Evolutionary conservation across 148 eudicot genomes (phyloP).

Genomic region (Fagopyrum homotropicum): DNA sequence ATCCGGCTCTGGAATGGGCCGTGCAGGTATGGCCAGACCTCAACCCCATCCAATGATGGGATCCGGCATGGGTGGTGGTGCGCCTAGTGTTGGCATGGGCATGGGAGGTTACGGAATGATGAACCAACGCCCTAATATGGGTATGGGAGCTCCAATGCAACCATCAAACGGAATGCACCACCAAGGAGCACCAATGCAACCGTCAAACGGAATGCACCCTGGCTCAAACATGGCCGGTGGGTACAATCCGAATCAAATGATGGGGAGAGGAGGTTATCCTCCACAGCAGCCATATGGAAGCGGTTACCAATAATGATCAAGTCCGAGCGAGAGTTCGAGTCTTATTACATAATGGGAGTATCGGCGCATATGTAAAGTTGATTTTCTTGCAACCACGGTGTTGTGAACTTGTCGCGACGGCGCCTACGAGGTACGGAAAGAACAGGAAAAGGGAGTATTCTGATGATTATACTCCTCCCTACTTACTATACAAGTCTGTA

Average conservation of each 20-base stretch:
- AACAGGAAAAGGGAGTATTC: not conserved
- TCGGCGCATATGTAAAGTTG: not conserved
- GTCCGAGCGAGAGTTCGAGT: not conserved
- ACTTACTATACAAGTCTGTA: slow-evolving; percentile 5
- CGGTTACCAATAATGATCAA: slow-evolving; percentile 43
- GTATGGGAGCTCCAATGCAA: slow-evolving; percentile 44
- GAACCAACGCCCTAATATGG: slow-evolving; percentile 27
- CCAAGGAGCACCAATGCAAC: slow-evolving; percentile 30
- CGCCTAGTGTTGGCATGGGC: slow-evolving; percentile 19
- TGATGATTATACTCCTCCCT: not conserved
- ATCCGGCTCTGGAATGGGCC: slow-evolving; percentile 89
- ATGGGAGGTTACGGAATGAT: slow-evolving; percentile 19
- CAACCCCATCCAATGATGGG: slow-evolving; percentile 46
- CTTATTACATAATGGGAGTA: not conserved
- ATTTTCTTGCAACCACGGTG: not conserved
- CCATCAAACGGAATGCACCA: slow-evolving; percentile 36
- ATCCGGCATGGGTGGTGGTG: slow-evolving; percentile 38
- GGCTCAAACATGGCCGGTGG: slow-evolving; percentile 47
- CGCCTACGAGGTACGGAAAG: not conserved
- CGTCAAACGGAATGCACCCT: slow-evolving; percentile 16
- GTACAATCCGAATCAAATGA: slow-evolving; percentile 70
- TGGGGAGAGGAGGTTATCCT: slow-evolving; percentile 69
- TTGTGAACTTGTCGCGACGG: not conserved
- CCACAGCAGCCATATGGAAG: slow-evolving; percentile 80
- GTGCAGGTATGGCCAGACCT: slow-evolving; percentile 63